phyloP scores from a whole-genome alignment of 2,329 filamentous ascomycete genomes.

The Botrytis cinerea region DNA sequence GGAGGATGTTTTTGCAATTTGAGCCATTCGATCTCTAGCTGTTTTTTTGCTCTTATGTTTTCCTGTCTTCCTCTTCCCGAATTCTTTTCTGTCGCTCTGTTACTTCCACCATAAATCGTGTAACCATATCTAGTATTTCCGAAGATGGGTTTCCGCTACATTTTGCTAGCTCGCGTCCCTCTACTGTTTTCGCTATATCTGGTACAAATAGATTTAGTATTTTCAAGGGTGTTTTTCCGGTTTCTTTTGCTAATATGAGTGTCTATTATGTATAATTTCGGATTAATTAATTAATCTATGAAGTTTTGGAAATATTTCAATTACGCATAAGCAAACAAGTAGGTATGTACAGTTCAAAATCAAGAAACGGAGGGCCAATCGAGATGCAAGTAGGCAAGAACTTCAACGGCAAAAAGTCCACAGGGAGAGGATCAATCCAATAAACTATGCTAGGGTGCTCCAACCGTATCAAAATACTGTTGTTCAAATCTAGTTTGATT shows the following conservation, averaged over 20 bases:
- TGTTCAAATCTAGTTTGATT: no score
- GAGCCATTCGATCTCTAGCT: not conserved
- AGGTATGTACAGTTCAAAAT: constrained; percentile 1
- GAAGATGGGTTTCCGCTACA: accelerated
- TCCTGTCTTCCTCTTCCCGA: not conserved
- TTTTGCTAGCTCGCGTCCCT: not conserved
- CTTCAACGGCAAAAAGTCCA: not conserved
- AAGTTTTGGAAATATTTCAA: no score
- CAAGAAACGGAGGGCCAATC: not conserved
- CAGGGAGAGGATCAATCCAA: not conserved
- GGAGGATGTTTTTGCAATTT: no score
- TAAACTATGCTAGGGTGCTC: constrained; percentile 8
- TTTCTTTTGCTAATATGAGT: not conserved
- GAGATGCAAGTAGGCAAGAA: not conserved
- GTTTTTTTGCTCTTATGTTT: not conserved
- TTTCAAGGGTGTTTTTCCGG: not conserved
- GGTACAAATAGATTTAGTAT: not conserved
- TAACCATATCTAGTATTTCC: not conserved
- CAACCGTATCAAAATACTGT: not conserved
- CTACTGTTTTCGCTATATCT: not conserved
- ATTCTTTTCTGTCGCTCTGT: no score
- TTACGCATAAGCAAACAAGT: not conserved
- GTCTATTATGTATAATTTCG: not conserved
- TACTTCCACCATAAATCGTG: accelerated
- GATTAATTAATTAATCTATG: not conserved